Conservation (phyloP, 2,329 filamentous ascomycete genomes). For the Tolypocladium ovalisporum region DNA sequence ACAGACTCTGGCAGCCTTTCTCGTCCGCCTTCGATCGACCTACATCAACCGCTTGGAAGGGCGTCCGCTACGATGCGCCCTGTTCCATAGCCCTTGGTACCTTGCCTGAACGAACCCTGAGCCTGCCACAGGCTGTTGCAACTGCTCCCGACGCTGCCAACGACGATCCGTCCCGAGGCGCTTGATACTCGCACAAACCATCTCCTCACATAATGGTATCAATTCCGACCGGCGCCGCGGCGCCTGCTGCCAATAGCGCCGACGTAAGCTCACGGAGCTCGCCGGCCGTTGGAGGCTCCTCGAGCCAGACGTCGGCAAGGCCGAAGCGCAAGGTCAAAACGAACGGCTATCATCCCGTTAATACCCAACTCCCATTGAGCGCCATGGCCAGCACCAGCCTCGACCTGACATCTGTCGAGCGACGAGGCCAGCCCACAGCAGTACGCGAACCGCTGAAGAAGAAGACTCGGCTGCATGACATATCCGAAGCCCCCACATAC, state of each 20-base stretch:
- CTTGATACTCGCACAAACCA: constrained; percentile 3
- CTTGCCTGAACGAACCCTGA: constrained; percentile 1
- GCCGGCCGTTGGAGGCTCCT: constrained; percentile 29
- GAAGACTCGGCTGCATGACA: constrained; percentile 68
- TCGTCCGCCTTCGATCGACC: background rate
- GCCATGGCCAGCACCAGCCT: constrained; percentile 52
- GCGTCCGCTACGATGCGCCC: constrained; percentile 11
- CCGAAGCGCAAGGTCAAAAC: constrained; percentile 42
- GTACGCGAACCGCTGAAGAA: constrained; percentile 67
- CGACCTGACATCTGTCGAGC: constrained; percentile 83
- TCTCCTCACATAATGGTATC: constrained; percentile 25
- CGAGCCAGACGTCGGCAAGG: constrained; percentile 27
- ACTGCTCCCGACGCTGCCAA: background rate
- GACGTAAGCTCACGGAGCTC: constrained; percentile 42
- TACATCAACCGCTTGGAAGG: background rate
- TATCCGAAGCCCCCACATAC: constrained; percentile 85
- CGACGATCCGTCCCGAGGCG: background rate
- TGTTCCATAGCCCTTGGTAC: constrained; percentile 7
- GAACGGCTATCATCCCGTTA: constrained; percentile 41
- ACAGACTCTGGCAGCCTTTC: background rate
- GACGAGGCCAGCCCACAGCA: constrained; percentile 70
- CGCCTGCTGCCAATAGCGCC: constrained; percentile 26
- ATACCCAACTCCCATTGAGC: constrained; percentile 41
- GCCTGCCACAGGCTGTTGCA: background rate
- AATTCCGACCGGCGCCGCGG: constrained; percentile 24